These are phyloP conservation scores for Xylaria sp. DNA, from an alignment of 495 filamentous ascomycete genomes.

Conservation along the genomic window DNA sequence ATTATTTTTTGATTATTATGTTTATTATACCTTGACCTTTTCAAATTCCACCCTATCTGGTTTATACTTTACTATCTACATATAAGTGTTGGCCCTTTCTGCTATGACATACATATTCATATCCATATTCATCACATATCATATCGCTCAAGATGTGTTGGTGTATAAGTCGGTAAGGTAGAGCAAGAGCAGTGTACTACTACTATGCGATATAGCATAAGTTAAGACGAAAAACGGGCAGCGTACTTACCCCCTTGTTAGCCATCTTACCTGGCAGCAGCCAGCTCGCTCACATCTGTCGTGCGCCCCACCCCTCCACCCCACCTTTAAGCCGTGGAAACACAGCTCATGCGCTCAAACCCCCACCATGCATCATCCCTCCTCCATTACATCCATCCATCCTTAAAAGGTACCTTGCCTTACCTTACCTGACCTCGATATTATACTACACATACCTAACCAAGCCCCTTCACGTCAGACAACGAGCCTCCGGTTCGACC, in stretches of 20 bases:
- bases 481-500: neutral
- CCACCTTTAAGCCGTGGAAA: constrained; percentile 13
- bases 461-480: neutral
- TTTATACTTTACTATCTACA: neutral
- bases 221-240: neutral
- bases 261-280: constrained; percentile 4
- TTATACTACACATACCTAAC: neutral
- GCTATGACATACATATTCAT: neutral
- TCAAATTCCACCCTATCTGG: neutral
- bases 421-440: no score
- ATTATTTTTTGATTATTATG: constrained; percentile 6
- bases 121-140: neutral
- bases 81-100: neutral
- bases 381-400: neutral
- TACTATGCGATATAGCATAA: neutral
- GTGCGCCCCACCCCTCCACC: neutral
- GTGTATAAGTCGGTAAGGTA: neutral
- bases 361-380: constrained; percentile 24
- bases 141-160: neutral
- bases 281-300: no score
- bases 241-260: neutral
- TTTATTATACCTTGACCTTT: neutral
- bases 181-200: no score
- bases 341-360: neutral
- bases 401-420: no score